phyloP scores from a whole-genome alignment of 106 monocot genomes.

The Acorus calamus region DNA sequence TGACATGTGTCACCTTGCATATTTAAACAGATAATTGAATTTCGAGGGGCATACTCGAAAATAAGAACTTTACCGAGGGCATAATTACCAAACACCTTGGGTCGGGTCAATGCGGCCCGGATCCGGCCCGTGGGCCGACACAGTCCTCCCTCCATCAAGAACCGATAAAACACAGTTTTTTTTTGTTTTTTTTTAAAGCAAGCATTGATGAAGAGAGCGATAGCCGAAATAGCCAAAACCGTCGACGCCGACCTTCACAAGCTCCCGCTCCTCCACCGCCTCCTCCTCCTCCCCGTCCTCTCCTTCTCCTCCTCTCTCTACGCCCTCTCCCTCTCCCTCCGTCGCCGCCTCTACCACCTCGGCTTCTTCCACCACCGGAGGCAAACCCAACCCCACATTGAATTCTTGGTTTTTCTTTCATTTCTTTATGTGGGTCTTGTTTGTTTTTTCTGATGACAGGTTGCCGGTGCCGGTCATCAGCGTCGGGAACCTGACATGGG shows the following conservation, averaged over 20 bases:
- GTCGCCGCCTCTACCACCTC: slow-evolving; percentile 27
- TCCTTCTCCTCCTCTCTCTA: slow-evolving; percentile 45
- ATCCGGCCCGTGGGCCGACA: too few relatives aligned
- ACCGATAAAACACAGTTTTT: too few relatives aligned
- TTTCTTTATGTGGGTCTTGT: neutral
- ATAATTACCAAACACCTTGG: too few relatives aligned
- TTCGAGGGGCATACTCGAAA: too few relatives aligned
- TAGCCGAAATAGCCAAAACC: slow-evolving; percentile 33
- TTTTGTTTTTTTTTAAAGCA: too few relatives aligned
- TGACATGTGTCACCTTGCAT: too few relatives aligned
- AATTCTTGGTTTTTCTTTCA: neutral
- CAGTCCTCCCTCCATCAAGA: too few relatives aligned
- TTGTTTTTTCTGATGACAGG: slow-evolving; percentile 18
- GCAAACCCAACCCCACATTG: slow-evolving; percentile 5
- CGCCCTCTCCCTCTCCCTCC: slow-evolving; percentile 32
- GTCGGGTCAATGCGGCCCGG: too few relatives aligned
- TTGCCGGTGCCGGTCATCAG: slow-evolving; percentile 77
- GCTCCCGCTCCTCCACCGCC: slow-evolving; percentile 43
- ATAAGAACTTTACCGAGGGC: too few relatives aligned
- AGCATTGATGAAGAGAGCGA: slow-evolving; percentile 6
- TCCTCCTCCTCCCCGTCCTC: slow-evolving; percentile 49
- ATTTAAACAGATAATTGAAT: too few relatives aligned
- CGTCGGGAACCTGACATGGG: slow-evolving; percentile 82
- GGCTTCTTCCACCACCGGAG: slow-evolving; percentile 32
- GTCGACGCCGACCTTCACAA: slow-evolving; percentile 13